Evolutionary conservation across 306 rosid species (phyloP).

Genomic region (Hylodesmum podocarpum): DNA sequence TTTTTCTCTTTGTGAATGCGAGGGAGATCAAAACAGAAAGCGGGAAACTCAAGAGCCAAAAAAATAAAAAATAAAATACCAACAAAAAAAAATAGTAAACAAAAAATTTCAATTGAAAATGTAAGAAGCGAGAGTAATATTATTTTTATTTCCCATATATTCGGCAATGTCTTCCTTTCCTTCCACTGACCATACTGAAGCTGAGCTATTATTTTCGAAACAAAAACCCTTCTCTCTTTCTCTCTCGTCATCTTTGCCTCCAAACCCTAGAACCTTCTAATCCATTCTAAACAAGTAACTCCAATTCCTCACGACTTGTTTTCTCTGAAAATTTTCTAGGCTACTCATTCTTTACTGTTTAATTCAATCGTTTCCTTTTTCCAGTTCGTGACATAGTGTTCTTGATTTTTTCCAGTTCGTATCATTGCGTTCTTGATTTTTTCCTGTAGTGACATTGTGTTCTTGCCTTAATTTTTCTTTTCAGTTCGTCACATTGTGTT

Average conservation of each 20-base stretch:
- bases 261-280: slow-evolving; percentile 36
- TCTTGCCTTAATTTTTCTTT: background rate
- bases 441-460: background rate
- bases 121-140: background rate
- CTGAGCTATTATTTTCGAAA: background rate
- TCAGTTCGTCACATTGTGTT: background rate
- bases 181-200: background rate
- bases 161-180: background rate
- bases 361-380: background rate
- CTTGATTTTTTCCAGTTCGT: background rate
- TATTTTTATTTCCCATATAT: background rate
- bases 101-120: background rate
- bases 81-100: background rate
- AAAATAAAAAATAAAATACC: background rate
- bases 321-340: background rate
- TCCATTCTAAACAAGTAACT: background rate
- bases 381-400: background rate
- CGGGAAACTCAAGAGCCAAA: slow-evolving; percentile 13
- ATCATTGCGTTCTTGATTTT: background rate
- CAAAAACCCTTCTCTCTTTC: background rate
- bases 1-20: background rate
- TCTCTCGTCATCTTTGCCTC: background rate
- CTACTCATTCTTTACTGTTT: background rate
- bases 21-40: slow-evolving; percentile 24
- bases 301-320: background rate